Percentiles rank a stretch among this genome's conserved stretches.
phyloP scores from a whole-genome alignment of 2,329 filamentous ascomycete species.

The Cladosporium sp. region DNA sequence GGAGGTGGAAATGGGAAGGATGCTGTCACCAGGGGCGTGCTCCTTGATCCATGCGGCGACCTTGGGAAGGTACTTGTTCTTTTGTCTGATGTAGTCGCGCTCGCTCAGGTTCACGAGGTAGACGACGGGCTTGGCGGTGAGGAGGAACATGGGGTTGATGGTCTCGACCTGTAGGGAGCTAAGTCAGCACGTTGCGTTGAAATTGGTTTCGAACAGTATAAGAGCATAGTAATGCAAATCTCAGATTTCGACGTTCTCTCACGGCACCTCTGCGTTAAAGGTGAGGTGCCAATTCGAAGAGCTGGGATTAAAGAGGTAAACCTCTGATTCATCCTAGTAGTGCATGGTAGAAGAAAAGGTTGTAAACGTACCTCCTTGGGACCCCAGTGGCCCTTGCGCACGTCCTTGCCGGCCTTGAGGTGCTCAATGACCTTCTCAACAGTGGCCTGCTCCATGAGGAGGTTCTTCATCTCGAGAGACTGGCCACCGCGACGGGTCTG shows the following conservation, averaged over 20 bases:
- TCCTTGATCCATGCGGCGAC: constrained; percentile 95
- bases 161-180: constrained; percentile 73
- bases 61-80: constrained; percentile 98
- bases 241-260: constrained; percentile 72
- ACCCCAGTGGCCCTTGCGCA: constrained; percentile 84
- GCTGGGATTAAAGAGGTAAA: constrained; percentile 98
- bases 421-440: constrained; percentile 85
- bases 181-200: constrained; percentile 19
- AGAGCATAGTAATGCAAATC: constrained; percentile 10
- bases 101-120: constrained; percentile 97
- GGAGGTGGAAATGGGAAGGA: constrained; percentile 88
- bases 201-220: constrained; percentile 21
- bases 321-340: constrained; percentile 97
- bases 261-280: constrained; percentile 73
- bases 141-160: constrained; percentile 93
- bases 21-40: constrained; percentile 81
- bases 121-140: constrained; percentile 95
- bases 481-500: constrained; percentile 93
- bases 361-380: constrained; percentile 84
- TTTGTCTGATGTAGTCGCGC: constrained; percentile 95
- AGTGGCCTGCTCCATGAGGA: constrained; percentile 89
- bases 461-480: constrained; percentile 95
- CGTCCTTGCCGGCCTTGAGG: constrained; percentile 86
- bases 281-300: constrained; percentile 70
- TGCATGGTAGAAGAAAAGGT: constrained; percentile 31